Conservation (phyloP, 768 basidiomycete species). For the Agaricus subrufescens region DNA sequence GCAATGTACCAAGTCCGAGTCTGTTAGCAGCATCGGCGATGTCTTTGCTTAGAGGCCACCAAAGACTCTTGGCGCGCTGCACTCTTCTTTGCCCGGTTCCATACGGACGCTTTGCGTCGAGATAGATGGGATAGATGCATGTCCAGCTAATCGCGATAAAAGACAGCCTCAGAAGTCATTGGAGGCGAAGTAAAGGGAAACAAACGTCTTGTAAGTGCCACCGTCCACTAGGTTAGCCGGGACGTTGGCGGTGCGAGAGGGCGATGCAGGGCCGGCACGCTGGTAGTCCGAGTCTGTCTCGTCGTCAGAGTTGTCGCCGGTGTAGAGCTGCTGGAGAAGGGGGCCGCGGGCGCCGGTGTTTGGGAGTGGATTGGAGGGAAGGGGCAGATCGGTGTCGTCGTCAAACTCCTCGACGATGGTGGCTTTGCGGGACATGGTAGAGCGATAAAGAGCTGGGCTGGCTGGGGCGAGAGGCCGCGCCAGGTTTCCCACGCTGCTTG, state of each 20-base stretch:
- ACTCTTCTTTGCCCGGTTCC: conserved; percentile 81
- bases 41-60: conserved; percentile 95
- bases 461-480: neutral
- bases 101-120: conserved; percentile 92
- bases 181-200: conserved; percentile 15
- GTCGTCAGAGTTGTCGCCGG: conserved; percentile 42
- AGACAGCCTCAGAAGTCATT: conserved; percentile 6
- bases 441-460: conserved; percentile 9
- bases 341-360: conserved; percentile 68
- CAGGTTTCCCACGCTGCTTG: conserved; percentile 11
- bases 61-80: conserved; percentile 69
- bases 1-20: conserved; percentile 75
- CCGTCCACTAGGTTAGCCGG: conserved; percentile 54
- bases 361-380: conserved; percentile 64
- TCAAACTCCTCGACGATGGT: conserved; percentile 80
- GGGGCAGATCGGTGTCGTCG: conserved; percentile 89
- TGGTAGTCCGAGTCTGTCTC: conserved; percentile 26
- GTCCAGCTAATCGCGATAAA: conserved; percentile 66
- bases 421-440: conserved; percentile 62
- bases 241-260: conserved; percentile 27
- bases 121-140: conserved; percentile 93
- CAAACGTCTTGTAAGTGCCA: conserved; percentile 81
- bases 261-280: conserved; percentile 54
- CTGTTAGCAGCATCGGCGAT: conserved; percentile 81
- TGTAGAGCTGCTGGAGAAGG: conserved; percentile 68